A percentile compares a stretch with the other conserved stretches of the same genome.
phyloP scores from a whole-genome alignment of 108 stramenopile genomes.

The Skeletonema potamos region DNA sequence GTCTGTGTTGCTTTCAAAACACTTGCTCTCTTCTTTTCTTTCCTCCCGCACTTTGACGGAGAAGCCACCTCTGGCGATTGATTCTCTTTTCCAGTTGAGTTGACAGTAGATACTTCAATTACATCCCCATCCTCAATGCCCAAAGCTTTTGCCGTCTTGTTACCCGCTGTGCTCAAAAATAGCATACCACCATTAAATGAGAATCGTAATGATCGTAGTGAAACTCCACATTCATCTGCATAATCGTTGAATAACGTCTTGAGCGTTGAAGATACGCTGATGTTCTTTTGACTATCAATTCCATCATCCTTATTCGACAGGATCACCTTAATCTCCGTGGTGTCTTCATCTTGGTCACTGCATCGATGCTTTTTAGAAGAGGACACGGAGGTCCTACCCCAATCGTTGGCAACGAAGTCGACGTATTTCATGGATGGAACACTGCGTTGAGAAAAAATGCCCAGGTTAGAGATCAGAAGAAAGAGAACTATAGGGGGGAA shows the following conservation, averaged over 20 bases:
- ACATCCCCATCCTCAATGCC: not conserved
- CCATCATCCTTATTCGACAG: constrained; percentile 1
- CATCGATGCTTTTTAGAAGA: not conserved
- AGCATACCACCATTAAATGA: constrained; percentile 6
- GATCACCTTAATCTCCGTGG: not conserved
- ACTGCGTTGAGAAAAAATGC: not conserved
- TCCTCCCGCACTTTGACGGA: not conserved
- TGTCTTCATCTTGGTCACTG: not conserved
- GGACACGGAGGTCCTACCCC: not conserved
- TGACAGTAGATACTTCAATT: not conserved
- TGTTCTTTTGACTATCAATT: not conserved
- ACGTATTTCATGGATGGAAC: constrained; percentile 6
- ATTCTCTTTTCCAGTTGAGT: not conserved
- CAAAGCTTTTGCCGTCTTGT: constrained; percentile 8
- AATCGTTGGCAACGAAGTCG: constrained; percentile 1
- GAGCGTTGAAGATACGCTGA: not conserved
- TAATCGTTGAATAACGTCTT: constrained; percentile 19
- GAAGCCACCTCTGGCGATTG: not conserved
- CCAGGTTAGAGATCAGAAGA: not conserved
- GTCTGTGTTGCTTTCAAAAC: not conserved
- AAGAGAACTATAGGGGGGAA: not conserved
- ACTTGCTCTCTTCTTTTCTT: not conserved
- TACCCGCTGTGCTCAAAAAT: constrained; percentile 17
- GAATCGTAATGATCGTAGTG: constrained; percentile 12
- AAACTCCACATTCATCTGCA: constrained; percentile 14